Evolutionary conservation across 2,329 filamentous ascomycete species (phyloP).

Genomic region (Neurospora crassa): DNA sequence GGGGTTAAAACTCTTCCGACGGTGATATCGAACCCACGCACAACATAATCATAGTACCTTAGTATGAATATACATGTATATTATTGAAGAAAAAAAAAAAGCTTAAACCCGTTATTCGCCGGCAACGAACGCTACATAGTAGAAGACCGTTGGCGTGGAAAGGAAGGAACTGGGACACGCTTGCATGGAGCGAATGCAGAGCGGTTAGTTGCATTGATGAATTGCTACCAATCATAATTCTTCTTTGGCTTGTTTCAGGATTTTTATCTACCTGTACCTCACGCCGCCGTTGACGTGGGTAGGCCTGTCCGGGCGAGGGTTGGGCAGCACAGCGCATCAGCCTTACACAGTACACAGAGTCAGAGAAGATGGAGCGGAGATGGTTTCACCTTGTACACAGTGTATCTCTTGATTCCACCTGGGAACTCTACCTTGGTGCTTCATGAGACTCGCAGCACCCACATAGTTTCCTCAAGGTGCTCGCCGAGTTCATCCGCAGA

Average conservation of each 20-base stretch:
- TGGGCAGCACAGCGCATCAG: not conserved
- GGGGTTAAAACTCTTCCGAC: not conserved
- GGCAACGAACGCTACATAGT: not conserved
- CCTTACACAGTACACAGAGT: not conserved
- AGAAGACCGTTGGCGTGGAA: not conserved
- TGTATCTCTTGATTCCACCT: not conserved
- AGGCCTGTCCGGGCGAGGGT: not conserved
- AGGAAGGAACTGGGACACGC: conserved; percentile 5
- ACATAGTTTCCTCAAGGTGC: not conserved
- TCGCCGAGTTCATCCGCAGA: not conserved
- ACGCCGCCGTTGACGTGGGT: not conserved
- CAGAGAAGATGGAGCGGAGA: not conserved
- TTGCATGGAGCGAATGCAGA: conserved; percentile 23
- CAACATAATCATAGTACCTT: not conserved
- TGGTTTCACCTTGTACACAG: not conserved
- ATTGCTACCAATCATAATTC: conserved; percentile 18
- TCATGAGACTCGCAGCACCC: not conserved
- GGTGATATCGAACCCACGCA: not conserved
- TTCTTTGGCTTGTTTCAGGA: conserved; percentile 20
- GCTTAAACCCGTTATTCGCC: not conserved
- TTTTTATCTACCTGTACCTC: conserved; percentile 3
- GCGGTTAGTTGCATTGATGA: conserved; percentile 24
- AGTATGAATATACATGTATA: not conserved
- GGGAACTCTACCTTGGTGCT: not conserved
- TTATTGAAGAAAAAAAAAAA: too few species aligned